Evolutionary conservation across 2,329 filamentous ascomycete species (phyloP).

Genomic region (Fusarium transvaalense): DNA sequence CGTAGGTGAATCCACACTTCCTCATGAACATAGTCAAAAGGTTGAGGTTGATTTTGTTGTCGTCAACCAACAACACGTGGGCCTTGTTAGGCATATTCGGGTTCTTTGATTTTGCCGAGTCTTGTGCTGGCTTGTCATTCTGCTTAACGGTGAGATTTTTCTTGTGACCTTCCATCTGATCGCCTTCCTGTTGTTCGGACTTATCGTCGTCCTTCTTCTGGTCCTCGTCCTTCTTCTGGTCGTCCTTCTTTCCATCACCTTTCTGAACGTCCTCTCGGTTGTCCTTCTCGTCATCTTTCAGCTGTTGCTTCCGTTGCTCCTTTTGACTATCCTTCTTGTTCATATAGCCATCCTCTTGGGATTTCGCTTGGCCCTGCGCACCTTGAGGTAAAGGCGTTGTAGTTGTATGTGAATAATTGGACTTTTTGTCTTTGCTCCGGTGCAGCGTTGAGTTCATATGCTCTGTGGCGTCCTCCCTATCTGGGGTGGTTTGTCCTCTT

Average conservation of each 20-base stretch:
- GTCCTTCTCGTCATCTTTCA: background rate
- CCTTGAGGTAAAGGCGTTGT: background rate
- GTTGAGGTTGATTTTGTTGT: constrained; percentile 59
- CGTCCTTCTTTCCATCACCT: background rate
- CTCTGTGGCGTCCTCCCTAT: background rate
- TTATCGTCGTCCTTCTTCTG: background rate
- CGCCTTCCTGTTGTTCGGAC: too few relatives aligned
- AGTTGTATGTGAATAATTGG: background rate
- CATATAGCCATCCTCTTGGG: background rate
- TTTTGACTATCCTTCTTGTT: background rate
- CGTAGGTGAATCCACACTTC: constrained; percentile 57
- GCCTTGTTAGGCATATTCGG: constrained; percentile 5
- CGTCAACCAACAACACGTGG: constrained; percentile 57
- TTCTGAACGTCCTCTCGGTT: background rate
- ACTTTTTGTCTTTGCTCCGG: background rate
- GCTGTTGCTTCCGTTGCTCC: background rate
- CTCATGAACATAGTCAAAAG: constrained; percentile 58
- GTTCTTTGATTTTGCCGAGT: background rate
- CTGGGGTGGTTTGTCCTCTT: background rate
- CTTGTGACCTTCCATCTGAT: background rate
- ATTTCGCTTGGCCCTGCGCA: too few relatives aligned
- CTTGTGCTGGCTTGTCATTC: background rate
- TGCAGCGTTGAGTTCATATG: background rate
- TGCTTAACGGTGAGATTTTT: background rate
- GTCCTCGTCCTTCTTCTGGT: background rate